Evolutionary conservation across 306 rosid genomes (phyloP), one percentile per base, ranked within the genome.

Genomic region (Pyrus communis): DNA sequence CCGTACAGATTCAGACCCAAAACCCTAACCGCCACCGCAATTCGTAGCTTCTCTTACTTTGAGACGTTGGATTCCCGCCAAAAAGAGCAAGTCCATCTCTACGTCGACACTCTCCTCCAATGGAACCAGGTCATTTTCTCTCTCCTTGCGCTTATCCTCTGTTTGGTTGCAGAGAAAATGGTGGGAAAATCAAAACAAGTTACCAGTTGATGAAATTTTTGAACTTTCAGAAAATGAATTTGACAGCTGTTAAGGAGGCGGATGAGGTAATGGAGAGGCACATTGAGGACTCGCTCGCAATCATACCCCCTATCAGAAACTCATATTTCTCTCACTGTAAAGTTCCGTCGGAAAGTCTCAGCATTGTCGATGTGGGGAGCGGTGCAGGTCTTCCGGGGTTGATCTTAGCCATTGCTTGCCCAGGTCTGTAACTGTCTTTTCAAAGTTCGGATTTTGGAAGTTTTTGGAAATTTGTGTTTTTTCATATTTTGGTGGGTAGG

Each of bases 331-430:
- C 82, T 49, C 79, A 80, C 63, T 85, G 90, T 67, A 67, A 78
- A 27, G 21, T 23, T 57, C 74, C 87, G 1, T 52, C 59, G 43
- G 71, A 89, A 2, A 79, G 70, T 49, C 63, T 92, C 60, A 85
- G 83, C 21, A 85, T 95, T 3, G 87, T 90, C 4, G 97, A 95
- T 46, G 97, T 95, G 27, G 98, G 98, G 76, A 92, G 91, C 2
- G 97, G 98, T 19, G 95, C 98, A 0, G 97, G 97, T 7, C 93
- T 95, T 77, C 98, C 97, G 1, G 98, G 97, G 68, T 69, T 95
- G 69, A 74, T 95, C 70, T 71, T 95, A n/a, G 97, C 97, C 33
- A 89, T 95, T 42, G 97, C 97, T 79, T 84, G 93, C 78, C 96
- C 98, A 25, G 97, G 97, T 94, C 79, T 67, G 62, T 82, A 27